Evolutionary conservation across 805 yeast species (phyloP), one percentile per base, ranked within the genome.

Genomic region (Monosporozyma aerobia): DNA sequence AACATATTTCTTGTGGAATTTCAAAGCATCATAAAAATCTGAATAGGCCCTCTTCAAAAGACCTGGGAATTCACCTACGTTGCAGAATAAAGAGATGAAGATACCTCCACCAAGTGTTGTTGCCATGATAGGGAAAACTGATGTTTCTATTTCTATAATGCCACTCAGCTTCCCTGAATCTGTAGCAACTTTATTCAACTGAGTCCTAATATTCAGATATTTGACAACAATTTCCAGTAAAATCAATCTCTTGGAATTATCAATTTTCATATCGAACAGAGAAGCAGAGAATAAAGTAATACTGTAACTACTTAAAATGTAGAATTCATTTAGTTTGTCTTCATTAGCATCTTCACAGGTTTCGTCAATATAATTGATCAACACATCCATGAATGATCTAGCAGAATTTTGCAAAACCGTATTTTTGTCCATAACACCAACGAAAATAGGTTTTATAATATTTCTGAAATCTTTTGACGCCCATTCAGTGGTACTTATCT

Each of bases 101-200:
- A 80, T 61, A 9, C 79, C 75, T 48, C 77, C 74, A 51, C 81
- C 86, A 48, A 77, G 63, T 5, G 71, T 59, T 4, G 69, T 61
- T 8, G 73, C 63, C 2, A 76, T 52, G 7, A 63, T 52, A 0
- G 60, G 54, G 49, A 74, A 73, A 14, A 63, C 57, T 0, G 49
- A 25, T 5, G 51, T 53, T 23, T 72, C 71, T 5, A 54, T 53
- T 0, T 48, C 41, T 5, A 55, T 51, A 2, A 68, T 58, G 7
- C 57, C 56, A 2, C 52, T 50, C 22, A 65, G 55, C 13, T 56
- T 51, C 1, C 68, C 60, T 30, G 58, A 57, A 11, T 64, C 59
- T 13, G 55, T 59, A 41, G 69, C 58, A 5, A 54, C 30, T 10
- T 57, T 56, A 9, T 62, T 58, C n/a, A 74, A 53, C 23, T 54